Conservation (phyloP, 169 alveolate genomes). For the Eimeria brunetti region DNA sequence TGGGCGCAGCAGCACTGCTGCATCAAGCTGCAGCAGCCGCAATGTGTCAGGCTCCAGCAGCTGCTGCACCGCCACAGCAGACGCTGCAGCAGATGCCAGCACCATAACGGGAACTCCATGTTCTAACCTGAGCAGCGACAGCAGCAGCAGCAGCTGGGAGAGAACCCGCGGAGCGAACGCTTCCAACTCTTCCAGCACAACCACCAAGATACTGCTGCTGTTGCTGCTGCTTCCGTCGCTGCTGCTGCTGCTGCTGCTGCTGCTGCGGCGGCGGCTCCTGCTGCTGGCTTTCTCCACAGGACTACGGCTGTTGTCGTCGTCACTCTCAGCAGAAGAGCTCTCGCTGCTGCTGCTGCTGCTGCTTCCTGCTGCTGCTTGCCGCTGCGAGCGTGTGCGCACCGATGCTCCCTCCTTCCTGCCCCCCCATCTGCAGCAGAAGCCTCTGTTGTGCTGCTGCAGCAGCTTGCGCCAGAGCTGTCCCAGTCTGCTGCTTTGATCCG, state of each 20-base stretch:
- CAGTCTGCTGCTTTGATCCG: constrained; percentile 43
- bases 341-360: constrained; percentile 46
- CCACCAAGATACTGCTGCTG: constrained; percentile 39
- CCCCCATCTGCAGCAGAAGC: constrained; percentile 63
- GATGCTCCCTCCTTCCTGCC: constrained; percentile 24
- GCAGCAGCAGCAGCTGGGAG: constrained; percentile 67
- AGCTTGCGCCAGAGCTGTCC: constrained; percentile 54
- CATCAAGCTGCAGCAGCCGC: constrained; percentile 57
- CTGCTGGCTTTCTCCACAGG: not conserved
- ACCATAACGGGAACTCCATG: constrained; percentile 39
- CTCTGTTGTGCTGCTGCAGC: constrained; percentile 62
- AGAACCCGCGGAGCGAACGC: constrained; percentile 48
- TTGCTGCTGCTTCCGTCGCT: constrained; percentile 31
- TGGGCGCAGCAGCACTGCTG: constrained; percentile 75
- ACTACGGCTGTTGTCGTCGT: not conserved
- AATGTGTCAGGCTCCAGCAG: constrained; percentile 59
- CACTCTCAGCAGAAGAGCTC: constrained; percentile 31
- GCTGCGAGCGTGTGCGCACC: constrained; percentile 57
- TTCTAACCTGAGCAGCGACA: constrained; percentile 64
- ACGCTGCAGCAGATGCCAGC: constrained; percentile 67
- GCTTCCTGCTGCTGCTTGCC: not conserved
- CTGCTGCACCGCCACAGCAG: constrained; percentile 58
- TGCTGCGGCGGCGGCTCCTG: not conserved
- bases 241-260: not conserved
- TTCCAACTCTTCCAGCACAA: constrained; percentile 77